These are phyloP conservation scores for Chalciporus sphaerocephalus DNA, from an alignment of 768 basidiomycete genomes.

Conservation along the genomic window DNA sequence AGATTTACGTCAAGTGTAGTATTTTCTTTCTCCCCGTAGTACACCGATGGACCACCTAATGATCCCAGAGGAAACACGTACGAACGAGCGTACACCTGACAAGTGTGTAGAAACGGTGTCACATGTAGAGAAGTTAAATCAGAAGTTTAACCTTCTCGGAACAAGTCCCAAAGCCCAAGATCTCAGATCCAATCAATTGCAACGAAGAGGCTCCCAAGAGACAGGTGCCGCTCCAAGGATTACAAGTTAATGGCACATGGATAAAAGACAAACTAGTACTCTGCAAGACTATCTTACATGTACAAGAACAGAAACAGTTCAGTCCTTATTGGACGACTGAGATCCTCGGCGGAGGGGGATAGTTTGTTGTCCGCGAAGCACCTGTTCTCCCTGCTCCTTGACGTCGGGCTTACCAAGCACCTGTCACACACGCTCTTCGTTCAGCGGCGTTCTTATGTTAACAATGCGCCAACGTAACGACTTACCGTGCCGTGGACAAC, in stretches of 20 bases:
- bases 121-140: slow-evolving; percentile 7
- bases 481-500: slow-evolving; percentile 31
- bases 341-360: slow-evolving; percentile 30
- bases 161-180: slow-evolving; percentile 7
- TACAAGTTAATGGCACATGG: neutral
- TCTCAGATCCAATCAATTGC: slow-evolving; percentile 21
- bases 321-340: slow-evolving; percentile 16
- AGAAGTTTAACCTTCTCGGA: slow-evolving; percentile 20
- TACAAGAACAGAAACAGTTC: slow-evolving; percentile 1
- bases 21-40: neutral
- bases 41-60: neutral
- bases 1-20: slow-evolving; percentile 7
- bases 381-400: slow-evolving; percentile 51
- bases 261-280: neutral
- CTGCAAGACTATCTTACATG: neutral
- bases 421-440: slow-evolving; percentile 8
- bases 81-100: too few relatives aligned
- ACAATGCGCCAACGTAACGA: slow-evolving; percentile 2
- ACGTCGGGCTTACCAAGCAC: slow-evolving; percentile 34
- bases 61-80: neutral
- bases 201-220: neutral
- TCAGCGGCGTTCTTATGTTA: slow-evolving; percentile 1
- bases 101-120: neutral
- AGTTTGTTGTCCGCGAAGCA: slow-evolving; percentile 46
- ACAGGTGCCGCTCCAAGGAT: neutral